Percentiles rank a stretch among this genome's conserved stretches.
Evolutionary conservation across 805 yeast genomes (phyloP).

Genomic region (Naumovozyma castellii): DNA sequence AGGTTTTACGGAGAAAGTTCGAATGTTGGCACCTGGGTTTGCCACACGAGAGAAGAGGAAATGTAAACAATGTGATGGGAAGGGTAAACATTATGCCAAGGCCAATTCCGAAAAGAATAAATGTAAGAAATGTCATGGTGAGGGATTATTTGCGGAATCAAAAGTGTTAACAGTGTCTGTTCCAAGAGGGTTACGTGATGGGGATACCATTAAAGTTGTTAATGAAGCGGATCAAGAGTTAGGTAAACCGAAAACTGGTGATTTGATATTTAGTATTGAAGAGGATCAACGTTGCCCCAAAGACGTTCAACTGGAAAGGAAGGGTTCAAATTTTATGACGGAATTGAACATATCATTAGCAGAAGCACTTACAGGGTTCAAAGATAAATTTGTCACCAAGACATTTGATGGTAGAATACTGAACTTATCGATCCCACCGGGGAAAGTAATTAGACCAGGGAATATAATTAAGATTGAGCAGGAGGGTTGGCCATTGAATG

Average conservation of each 20-base stretch:
- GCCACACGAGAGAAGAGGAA: constrained; percentile 50
- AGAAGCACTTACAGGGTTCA: constrained; percentile 81
- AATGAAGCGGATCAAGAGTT: constrained; percentile 74
- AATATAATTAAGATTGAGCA: constrained; percentile 51
- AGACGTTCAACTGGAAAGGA: constrained; percentile 38
- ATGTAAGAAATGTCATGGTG: constrained; percentile 72
- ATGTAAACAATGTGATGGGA: constrained; percentile 65
- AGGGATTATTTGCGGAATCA: constrained; percentile 49
- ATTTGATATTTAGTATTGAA: constrained; percentile 54
- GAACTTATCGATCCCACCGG: constrained; percentile 55
- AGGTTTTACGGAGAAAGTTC: constrained; percentile 52
- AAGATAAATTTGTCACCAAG: constrained; percentile 47
- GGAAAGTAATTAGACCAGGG: constrained; percentile 74
- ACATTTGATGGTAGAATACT: constrained; percentile 77
- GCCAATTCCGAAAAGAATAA: constrained; percentile 42
- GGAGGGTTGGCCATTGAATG: constrained; percentile 76
- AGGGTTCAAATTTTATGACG: constrained; percentile 56
- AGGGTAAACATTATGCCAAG: constrained; percentile 40
- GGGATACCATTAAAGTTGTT: constrained; percentile 49
- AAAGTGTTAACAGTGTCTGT: constrained; percentile 70
- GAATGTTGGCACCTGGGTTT: constrained; percentile 66
- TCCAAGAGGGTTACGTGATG: constrained; percentile 56
- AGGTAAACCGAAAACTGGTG: constrained; percentile 61
- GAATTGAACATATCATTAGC: constrained; percentile 52
- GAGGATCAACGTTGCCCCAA: constrained; percentile 36